A percentile compares a stretch with the other conserved stretches of the same genome.
Conservation (phyloP, 306 rosid species). For the Arachis hypogaea region DNA sequence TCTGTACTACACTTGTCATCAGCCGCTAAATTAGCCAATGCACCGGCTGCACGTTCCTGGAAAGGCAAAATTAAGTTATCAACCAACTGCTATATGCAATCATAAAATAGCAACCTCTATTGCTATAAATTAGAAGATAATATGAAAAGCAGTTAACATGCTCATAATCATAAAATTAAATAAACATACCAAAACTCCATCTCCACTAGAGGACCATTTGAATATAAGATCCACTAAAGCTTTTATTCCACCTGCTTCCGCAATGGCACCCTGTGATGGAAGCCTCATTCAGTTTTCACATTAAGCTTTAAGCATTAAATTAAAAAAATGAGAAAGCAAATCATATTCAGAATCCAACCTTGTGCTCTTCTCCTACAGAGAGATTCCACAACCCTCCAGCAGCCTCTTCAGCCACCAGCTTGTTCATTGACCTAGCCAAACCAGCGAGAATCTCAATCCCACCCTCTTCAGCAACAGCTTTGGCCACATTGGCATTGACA, state of each 20-base stretch:
- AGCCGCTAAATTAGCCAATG: slow-evolving; percentile 98
- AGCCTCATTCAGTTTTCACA: slow-evolving; percentile 40
- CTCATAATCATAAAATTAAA: slow-evolving; percentile 34
- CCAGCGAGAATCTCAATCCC: slow-evolving; percentile 96
- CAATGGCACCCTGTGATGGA: slow-evolving; percentile 82
- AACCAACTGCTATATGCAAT: slow-evolving; percentile 27
- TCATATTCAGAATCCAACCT: slow-evolving; percentile 57
- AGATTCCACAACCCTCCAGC: slow-evolving; percentile 99
- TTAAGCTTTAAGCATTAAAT: slow-evolving; percentile 34
- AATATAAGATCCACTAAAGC: slow-evolving; percentile 97
- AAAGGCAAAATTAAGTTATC: slow-evolving; percentile 29
- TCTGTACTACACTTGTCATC: slow-evolving; percentile 99
- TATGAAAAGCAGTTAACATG: slow-evolving; percentile 30
- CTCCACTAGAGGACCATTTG: slow-evolving; percentile 97
- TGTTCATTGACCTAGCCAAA: slow-evolving; percentile 97
- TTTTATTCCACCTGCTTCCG: slow-evolving; percentile 96
- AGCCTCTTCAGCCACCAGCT: slow-evolving; percentile 99
- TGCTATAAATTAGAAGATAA: slow-evolving; percentile 31
- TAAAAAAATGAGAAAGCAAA: slow-evolving; percentile 19
- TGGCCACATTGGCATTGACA: slow-evolving; percentile 93
- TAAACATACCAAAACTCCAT: slow-evolving; percentile 90
- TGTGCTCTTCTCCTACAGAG: slow-evolving; percentile 99
- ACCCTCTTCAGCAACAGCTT: slow-evolving; percentile 99
- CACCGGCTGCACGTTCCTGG: slow-evolving; percentile 99
- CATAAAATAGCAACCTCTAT: slow-evolving; percentile 33